A percentile compares a stretch with the other conserved stretches of the same genome.
phyloP scores from a whole-genome alignment of 108 stramenopile genomes.

The Chaetoceros muelleri region DNA sequence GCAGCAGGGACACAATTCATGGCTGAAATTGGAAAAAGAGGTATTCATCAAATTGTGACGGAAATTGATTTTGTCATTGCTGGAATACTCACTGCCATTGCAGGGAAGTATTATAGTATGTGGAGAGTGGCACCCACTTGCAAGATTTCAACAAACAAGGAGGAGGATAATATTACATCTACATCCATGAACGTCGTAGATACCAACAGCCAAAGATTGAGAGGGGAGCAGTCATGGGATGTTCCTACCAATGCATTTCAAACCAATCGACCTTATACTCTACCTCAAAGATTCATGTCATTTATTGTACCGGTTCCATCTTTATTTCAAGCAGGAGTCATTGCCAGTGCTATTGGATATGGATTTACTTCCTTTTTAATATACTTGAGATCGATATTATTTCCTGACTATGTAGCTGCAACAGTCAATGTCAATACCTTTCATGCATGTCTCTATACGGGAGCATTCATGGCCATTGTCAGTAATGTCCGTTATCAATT shows the following conservation, averaged over 20 bases:
- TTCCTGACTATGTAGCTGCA: slow-evolving; percentile 30
- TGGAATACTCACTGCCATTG: slow-evolving; percentile 60
- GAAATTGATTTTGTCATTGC: slow-evolving; percentile 76
- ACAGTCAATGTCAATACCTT: slow-evolving; percentile 47
- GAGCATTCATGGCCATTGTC: slow-evolving; percentile 55
- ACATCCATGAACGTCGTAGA: not conserved
- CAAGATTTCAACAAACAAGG: slow-evolving; percentile 4
- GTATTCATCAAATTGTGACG: slow-evolving; percentile 24
- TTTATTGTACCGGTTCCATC: slow-evolving; percentile 47
- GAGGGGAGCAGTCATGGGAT: not conserved
- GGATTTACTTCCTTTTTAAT: slow-evolving; percentile 41
- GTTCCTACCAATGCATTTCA: slow-evolving; percentile 81
- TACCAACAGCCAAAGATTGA: not conserved
- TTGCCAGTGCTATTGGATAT: slow-evolving; percentile 62
- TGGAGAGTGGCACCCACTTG: slow-evolving; percentile 62
- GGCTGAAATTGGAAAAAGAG: slow-evolving; percentile 58
- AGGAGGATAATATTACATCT: not conserved
- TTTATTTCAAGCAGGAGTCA: slow-evolving; percentile 56
- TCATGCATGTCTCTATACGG: slow-evolving; percentile 58
- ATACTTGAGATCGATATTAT: slow-evolving; percentile 23
- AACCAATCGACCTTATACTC: slow-evolving; percentile 32
- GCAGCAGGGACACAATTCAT: slow-evolving; percentile 59
- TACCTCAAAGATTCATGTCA: slow-evolving; percentile 31
- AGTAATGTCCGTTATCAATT: slow-evolving; percentile 75
- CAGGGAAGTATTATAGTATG: slow-evolving; percentile 62